Conservation (phyloP, 768 basidiomycete species). For the Collybia sordida region DNA sequence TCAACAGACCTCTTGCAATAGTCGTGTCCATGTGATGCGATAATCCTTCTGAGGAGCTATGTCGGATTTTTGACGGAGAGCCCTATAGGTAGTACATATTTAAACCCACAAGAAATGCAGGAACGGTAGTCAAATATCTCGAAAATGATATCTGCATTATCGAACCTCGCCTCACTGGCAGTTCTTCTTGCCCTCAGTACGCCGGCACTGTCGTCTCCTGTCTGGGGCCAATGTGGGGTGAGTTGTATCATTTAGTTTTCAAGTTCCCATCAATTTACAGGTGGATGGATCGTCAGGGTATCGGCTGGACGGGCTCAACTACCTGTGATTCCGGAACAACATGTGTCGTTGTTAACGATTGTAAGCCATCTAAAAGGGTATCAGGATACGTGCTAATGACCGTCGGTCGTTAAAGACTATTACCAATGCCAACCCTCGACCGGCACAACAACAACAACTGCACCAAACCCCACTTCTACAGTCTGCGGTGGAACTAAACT, state of each 20-base stretch:
- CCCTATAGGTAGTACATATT: slow-evolving; percentile 6
- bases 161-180: slow-evolving; percentile 31
- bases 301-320: slow-evolving; percentile 41
- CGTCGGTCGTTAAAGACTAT: slow-evolving; percentile 31
- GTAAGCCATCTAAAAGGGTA: slow-evolving; percentile 24
- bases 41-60: slow-evolving; percentile 19
- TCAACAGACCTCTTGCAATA: neutral
- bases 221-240: slow-evolving; percentile 55
- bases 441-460: slow-evolving; percentile 23
- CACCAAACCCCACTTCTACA: slow-evolving; percentile 28
- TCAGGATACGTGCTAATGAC: no score
- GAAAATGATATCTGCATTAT: slow-evolving; percentile 28
- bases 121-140: neutral
- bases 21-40: slow-evolving; percentile 17
- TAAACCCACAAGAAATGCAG: neutral
- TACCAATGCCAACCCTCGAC: slow-evolving; percentile 45
- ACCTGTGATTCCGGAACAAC: slow-evolving; percentile 42
- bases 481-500: slow-evolving; percentile 53
- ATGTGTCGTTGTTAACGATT: slow-evolving; percentile 41
- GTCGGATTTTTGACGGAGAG: slow-evolving; percentile 29
- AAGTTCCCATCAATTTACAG: neutral
- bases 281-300: slow-evolving; percentile 25
- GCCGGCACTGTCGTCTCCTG: slow-evolving; percentile 32
- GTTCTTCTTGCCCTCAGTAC: slow-evolving; percentile 26
- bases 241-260: slow-evolving; percentile 13